Percentiles rank a stretch among this genome's conserved stretches.
These are phyloP conservation scores for Fusarium fujikuroi DNA, from an alignment of 2,329 filamentous ascomycete species.

Conservation along the genomic window DNA sequence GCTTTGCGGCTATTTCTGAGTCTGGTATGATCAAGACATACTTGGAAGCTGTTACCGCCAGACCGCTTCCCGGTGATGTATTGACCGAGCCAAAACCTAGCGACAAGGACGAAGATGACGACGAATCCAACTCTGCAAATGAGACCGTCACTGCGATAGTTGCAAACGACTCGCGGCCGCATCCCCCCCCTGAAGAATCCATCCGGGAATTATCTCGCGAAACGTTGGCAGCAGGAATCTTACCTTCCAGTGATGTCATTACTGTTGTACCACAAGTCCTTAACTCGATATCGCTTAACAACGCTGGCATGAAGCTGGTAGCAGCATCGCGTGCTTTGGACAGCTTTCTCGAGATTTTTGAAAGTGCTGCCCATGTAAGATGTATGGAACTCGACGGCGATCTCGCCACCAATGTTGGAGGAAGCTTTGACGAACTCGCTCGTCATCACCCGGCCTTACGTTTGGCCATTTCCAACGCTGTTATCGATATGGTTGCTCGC, in stretches of 20 bases:
- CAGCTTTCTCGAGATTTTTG: conserved; percentile 95
- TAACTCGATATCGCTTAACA: conserved; percentile 93
- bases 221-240: conserved; percentile 74
- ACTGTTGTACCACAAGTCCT: conserved; percentile 87
- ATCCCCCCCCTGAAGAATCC: conserved; percentile 63
- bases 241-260: conserved; percentile 90
- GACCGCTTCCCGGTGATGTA: conserved; percentile 51
- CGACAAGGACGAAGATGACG: conserved; percentile 47
- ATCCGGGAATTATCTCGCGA: conserved; percentile 58
- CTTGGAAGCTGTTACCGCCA: conserved; percentile 80
- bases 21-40: conserved; percentile 89
- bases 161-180: conserved; percentile 55
- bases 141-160: conserved; percentile 54
- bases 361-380: conserved; percentile 88
- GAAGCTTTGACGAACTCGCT: conserved; percentile 91
- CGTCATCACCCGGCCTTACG: conserved; percentile 91
- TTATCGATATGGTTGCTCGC: conserved; percentile 87
- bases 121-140: conserved; percentile 52
- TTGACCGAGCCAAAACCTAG: conserved; percentile 45
- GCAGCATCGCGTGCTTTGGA: conserved; percentile 83
- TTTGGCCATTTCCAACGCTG: conserved; percentile 81
- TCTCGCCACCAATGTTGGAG: conserved; percentile 79
- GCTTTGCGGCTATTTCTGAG: conserved; percentile 94
- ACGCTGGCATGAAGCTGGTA: conserved; percentile 87
- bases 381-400: conserved; percentile 79